A percentile compares a stretch with the other conserved stretches of the same genome.
These are phyloP conservation scores for Quercus rubra DNA, from an alignment of 306 rosid genomes.

Conservation along the genomic window DNA sequence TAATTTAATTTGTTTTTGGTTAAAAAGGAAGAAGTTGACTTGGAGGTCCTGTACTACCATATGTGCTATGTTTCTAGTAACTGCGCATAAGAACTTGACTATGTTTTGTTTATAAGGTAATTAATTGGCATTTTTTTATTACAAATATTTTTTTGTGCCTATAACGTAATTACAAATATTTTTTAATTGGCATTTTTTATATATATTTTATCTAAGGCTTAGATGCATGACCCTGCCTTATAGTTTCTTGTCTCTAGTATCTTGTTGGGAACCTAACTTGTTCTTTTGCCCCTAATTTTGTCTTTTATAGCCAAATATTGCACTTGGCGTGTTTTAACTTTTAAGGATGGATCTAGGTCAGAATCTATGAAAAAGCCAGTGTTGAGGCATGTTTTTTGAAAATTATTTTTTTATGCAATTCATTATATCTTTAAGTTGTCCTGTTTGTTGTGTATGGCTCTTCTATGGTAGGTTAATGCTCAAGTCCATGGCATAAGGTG, in stretches of 20 bases:
- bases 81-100: slow-evolving; percentile 58
- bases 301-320: slow-evolving; percentile 50
- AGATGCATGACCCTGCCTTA: slow-evolving; percentile 40
- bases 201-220: slow-evolving; percentile 30
- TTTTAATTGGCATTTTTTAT: too few relatives aligned
- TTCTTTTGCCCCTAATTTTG: slow-evolving; percentile 24
- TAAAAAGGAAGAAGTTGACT: too few relatives aligned
- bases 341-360: neutral
- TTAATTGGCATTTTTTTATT: too few relatives aligned
- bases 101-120: slow-evolving; percentile 21
- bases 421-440: neutral
- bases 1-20: slow-evolving; percentile 15
- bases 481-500: neutral
- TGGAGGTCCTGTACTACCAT: too few relatives aligned
- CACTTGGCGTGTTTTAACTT: neutral
- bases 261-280: slow-evolving; percentile 27
- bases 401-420: neutral
- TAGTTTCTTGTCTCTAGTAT: neutral
- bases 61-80: too few relatives aligned
- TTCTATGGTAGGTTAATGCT: neutral
- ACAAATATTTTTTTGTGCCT: too few relatives aligned
- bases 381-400: neutral
- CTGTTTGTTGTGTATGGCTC: neutral
- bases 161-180: too few relatives aligned
- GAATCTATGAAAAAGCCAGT: neutral